Evolutionary conservation across 2,329 filamentous ascomycete genomes (phyloP).

Genomic region (Aureobasidium sp.): DNA sequence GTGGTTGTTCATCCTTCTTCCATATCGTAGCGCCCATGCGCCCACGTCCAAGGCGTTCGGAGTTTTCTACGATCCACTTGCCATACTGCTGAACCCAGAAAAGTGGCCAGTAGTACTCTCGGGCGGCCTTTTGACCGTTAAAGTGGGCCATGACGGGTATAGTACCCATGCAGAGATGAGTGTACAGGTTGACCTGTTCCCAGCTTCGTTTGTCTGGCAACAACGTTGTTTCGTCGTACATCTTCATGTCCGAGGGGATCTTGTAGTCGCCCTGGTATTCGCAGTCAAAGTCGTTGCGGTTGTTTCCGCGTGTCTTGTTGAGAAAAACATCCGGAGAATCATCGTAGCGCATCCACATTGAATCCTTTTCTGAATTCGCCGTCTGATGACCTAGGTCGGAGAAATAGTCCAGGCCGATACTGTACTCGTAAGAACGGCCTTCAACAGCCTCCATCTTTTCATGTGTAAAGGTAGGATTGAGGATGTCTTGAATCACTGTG

Average conservation of each 20-base stretch:
- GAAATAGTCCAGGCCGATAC: conserved; percentile 26
- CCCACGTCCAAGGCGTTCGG: neutral
- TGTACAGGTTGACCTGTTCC: conserved; percentile 20
- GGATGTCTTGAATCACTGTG: neutral
- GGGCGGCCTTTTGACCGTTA: conserved; percentile 21
- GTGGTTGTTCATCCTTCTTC: conserved; percentile 2
- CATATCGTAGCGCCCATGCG: neutral
- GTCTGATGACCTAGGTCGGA: conserved; percentile 23
- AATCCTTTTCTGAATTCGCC: conserved; percentile 23
- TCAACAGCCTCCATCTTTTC: conserved; percentile 12
- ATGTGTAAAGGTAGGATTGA: conserved; percentile 17
- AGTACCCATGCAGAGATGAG: conserved; percentile 22
- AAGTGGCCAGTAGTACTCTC: conserved; percentile 17
- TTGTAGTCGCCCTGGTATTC: conserved; percentile 14
- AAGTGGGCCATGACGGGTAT: conserved; percentile 25
- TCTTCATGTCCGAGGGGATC: conserved; percentile 16
- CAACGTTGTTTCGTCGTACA: neutral
- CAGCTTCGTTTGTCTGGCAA: conserved; percentile 15
- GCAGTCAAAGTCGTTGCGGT: conserved; percentile 18
- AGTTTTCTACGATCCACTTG: conserved; percentile 16
- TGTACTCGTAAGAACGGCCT: conserved; percentile 30
- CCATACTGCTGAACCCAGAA: conserved; percentile 20
- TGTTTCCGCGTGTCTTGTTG: neutral
- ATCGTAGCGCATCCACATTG: conserved; percentile 21
- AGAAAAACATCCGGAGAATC: conserved; percentile 17